Conservation (phyloP, 176 grass and related monocot species). For the Bromus sterilis region DNA sequence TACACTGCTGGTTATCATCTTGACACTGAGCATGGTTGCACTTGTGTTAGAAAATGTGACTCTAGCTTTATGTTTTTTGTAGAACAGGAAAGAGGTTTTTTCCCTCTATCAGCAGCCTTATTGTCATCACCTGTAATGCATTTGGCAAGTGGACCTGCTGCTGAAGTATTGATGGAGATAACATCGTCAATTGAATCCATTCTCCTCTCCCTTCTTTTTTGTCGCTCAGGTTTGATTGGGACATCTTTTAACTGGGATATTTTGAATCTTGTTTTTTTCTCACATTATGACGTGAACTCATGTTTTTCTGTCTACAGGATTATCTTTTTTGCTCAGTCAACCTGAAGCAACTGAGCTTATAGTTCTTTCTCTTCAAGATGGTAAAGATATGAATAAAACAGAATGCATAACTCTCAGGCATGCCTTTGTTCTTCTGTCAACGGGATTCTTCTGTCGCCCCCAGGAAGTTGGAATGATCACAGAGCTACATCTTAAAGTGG, state of each 20-base stretch:
- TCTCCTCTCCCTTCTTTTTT: slow-evolving; percentile 81
- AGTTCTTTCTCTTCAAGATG: slow-evolving; percentile 78
- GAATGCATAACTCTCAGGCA: slow-evolving; percentile 95
- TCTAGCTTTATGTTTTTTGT: slow-evolving; percentile 22
- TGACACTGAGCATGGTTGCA: background rate
- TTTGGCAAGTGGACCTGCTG: slow-evolving; percentile 36
- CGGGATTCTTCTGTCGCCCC: slow-evolving; percentile 85
- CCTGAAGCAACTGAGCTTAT: slow-evolving; percentile 86
- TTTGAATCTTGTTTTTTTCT: slow-evolving; percentile 10
- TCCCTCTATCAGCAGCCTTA: slow-evolving; percentile 71
- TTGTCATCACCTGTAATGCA: slow-evolving; percentile 64
- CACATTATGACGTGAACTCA: background rate
- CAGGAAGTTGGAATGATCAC: slow-evolving; percentile 84
- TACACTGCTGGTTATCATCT: slow-evolving; percentile 2
- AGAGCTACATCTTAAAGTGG: slow-evolving; percentile 94
- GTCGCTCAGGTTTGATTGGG: slow-evolving; percentile 64
- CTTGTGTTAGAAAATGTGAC: slow-evolving; percentile 15
- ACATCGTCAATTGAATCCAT: slow-evolving; percentile 68
- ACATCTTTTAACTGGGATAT: slow-evolving; percentile 6
- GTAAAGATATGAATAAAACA: slow-evolving; percentile 61
- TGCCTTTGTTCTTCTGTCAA: slow-evolving; percentile 71
- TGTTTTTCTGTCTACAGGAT: slow-evolving; percentile 43
- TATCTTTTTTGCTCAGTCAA: slow-evolving; percentile 83
- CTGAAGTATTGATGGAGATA: slow-evolving; percentile 75
- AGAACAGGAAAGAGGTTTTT: slow-evolving; percentile 80